Evolutionary conservation across 352 stramenopile genomes (phyloP).

Genomic region (Pythium utonaiense): DNA sequence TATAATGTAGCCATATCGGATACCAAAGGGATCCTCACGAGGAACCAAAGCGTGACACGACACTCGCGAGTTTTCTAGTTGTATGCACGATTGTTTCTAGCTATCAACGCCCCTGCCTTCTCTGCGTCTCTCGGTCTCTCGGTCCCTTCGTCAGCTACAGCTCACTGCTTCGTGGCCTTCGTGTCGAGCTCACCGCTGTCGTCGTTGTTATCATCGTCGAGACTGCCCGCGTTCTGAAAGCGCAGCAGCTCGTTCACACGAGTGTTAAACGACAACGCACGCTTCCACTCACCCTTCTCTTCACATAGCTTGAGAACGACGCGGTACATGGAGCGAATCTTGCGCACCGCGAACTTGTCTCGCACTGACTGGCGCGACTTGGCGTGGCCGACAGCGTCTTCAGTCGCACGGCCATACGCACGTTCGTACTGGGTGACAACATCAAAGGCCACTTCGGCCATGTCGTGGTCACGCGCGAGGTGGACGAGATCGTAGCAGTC

Average conservation of each 20-base stretch:
- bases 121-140: background rate
- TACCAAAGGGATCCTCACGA: background rate
- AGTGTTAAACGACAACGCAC: conserved; percentile 46
- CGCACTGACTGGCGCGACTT: conserved; percentile 20
- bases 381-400: conserved; percentile 8
- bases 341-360: conserved; percentile 37
- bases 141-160: background rate
- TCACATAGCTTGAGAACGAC: conserved; percentile 47
- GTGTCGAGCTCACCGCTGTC: background rate
- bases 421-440: conserved; percentile 50
- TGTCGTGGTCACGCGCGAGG: conserved; percentile 37
- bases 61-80: background rate
- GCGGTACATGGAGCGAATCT: conserved; percentile 56
- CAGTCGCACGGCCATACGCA: conserved; percentile 29
- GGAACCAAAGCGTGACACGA: too few relatives aligned
- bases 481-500: conserved; percentile 59
- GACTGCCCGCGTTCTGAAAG: conserved; percentile 10
- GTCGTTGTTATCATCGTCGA: background rate
- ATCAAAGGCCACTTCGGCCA: conserved; percentile 35
- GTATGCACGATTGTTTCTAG: background rate
- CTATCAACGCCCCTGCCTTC: background rate
- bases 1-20: background rate
- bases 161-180: background rate
- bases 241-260: conserved; percentile 36
- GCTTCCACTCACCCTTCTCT: conserved; percentile 54